Evolutionary conservation across 805 yeast species (phyloP).

Genomic region (Kregervanrija pseudodelftensis): DNA sequence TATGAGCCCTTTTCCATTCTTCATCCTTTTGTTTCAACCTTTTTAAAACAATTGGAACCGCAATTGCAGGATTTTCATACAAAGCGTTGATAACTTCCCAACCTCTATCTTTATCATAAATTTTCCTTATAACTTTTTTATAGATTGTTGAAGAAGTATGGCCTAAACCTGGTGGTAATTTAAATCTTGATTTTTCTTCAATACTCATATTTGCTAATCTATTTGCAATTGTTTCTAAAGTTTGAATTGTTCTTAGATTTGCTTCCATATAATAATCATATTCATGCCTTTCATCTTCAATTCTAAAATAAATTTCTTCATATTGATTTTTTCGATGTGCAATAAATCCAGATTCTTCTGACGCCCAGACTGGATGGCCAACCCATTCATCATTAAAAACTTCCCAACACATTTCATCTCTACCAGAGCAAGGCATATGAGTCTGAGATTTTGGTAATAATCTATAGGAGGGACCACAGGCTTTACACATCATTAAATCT

Average conservation of each 20-base stretch:
- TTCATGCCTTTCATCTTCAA: slow-evolving; percentile 97
- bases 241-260: slow-evolving; percentile 89
- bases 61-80: slow-evolving; percentile 90
- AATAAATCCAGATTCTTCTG: slow-evolving; percentile 96
- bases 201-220: slow-evolving; percentile 88
- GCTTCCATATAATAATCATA: slow-evolving; percentile 95
- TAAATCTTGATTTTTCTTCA: slow-evolving; percentile 74
- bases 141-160: slow-evolving; percentile 87
- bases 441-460: slow-evolving; percentile 90
- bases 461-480: slow-evolving; percentile 93
- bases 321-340: slow-evolving; percentile 99
- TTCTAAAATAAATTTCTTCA: slow-evolving; percentile 89
- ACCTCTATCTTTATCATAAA: slow-evolving; percentile 91
- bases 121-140: slow-evolving; percentile 85
- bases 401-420: slow-evolving; percentile 99
- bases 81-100: slow-evolving; percentile 93
- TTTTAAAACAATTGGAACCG: slow-evolving; percentile 87
- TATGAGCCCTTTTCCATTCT: slow-evolving; percentile 96
- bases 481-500: slow-evolving; percentile 84
- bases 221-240: slow-evolving; percentile 89
- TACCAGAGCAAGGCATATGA: slow-evolving; percentile 94
- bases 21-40: slow-evolving; percentile 96
- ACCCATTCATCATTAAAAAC: slow-evolving; percentile 98
- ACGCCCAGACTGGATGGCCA: slow-evolving; percentile 99
- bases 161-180: slow-evolving; percentile 88